Percentiles rank a stretch among this genome's conserved stretches.
Evolutionary conservation across 768 basidiomycete species (phyloP).

Genomic region (Rhodosporidiobolus odoratus): DNA sequence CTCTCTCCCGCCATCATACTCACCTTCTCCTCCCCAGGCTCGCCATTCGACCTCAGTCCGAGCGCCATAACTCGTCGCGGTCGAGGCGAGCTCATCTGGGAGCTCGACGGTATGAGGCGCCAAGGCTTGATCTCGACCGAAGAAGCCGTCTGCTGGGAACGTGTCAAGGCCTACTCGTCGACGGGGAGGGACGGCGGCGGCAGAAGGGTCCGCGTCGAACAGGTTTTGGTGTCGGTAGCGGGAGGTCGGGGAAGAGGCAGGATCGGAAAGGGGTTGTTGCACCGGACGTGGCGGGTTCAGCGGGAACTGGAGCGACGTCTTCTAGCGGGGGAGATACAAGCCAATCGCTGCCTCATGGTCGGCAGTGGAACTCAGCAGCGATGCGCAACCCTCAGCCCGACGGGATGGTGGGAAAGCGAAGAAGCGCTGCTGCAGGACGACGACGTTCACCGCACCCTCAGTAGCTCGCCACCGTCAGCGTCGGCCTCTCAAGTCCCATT

Average conservation of each 20-base stretch:
- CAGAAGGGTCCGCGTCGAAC: conserved; percentile 68
- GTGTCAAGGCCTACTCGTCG: conserved; percentile 56
- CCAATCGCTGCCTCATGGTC: conserved; percentile 45
- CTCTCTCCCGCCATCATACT: conserved; percentile 85
- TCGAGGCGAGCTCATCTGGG: conserved; percentile 51
- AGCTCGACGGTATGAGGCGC: conserved; percentile 52
- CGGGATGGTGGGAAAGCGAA: conserved; percentile 69
- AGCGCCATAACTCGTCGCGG: conserved; percentile 56
- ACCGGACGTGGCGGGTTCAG: conserved; percentile 64
- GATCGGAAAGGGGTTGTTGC: conserved; percentile 60
- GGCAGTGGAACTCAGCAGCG: conserved; percentile 23
- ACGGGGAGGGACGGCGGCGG: conserved; percentile 66
- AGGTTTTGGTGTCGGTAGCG: conserved; percentile 63
- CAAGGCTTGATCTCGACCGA: conserved; percentile 68
- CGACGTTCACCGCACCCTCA: conserved; percentile 57
- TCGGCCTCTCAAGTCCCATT: conserved; percentile 52
- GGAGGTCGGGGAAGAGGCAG: conserved; percentile 50
- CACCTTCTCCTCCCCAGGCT: conserved; percentile 66
- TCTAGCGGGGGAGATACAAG: conserved; percentile 30
- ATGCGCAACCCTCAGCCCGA: conserved; percentile 69
- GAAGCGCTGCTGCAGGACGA: conserved; percentile 56
- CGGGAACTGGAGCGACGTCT: conserved; percentile 53
- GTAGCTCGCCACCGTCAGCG: conserved; percentile 54
- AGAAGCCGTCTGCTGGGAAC: conserved; percentile 59
- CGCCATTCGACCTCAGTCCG: conserved; percentile 56